Evolutionary conservation across 352 stramenopile species (phyloP).

Genomic region (Thraustotheca clavata): DNA sequence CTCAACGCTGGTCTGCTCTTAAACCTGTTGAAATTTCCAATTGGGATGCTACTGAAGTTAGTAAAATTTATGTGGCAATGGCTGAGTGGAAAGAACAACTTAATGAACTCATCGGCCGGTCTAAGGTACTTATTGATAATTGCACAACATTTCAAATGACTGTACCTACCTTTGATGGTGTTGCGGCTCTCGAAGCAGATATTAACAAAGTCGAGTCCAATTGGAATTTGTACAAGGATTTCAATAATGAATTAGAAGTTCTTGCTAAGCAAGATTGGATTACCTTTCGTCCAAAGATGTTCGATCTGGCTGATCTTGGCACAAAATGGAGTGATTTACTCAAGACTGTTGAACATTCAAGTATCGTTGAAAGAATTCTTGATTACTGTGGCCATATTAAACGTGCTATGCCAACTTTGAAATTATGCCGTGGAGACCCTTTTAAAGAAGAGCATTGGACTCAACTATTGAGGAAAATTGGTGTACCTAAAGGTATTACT

Average conservation of each 20-base stretch:
- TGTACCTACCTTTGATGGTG: constrained; percentile 70
- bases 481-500: constrained; percentile 71
- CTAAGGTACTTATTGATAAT: constrained; percentile 60
- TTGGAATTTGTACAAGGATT: constrained; percentile 86
- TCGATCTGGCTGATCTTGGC: constrained; percentile 86
- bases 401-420: constrained; percentile 85
- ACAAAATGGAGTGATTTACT: constrained; percentile 84
- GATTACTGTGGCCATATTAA: constrained; percentile 81
- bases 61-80: constrained; percentile 76
- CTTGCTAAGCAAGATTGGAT: constrained; percentile 89
- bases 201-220: constrained; percentile 53
- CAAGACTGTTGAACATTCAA: constrained; percentile 57
- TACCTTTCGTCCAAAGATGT: constrained; percentile 89
- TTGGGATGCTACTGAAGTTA: constrained; percentile 65
- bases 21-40: constrained; percentile 73
- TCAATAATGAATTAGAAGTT: constrained; percentile 59
- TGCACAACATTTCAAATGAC: constrained; percentile 84
- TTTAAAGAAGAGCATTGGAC: constrained; percentile 97
- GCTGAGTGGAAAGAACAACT: constrained; percentile 83
- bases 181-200: constrained; percentile 68
- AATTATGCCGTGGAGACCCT: constrained; percentile 89
- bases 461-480: constrained; percentile 88
- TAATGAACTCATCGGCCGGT: constrained; percentile 44
- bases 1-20: constrained; percentile 78
- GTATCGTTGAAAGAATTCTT: constrained; percentile 65